Base-by-base conservation (phyloP, 305 asterid genomes). In the Fraxinus xanthoxyloides region DNA sequence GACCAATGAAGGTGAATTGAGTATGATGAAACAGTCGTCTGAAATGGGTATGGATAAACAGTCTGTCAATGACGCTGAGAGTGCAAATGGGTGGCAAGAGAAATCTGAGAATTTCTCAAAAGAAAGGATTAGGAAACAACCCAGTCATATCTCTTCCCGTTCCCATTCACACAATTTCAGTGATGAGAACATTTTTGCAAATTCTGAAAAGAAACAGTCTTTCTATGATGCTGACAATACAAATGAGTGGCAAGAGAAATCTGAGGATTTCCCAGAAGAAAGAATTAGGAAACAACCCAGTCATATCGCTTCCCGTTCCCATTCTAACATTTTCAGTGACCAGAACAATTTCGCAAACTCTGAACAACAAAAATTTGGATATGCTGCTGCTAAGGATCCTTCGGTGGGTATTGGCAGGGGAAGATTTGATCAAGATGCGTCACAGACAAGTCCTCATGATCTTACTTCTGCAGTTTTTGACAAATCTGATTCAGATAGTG, bases 401-500 rank as follows among this genome's bases (percentile, higher is more conserved):
- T 86, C 72, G 75, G 76, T 36, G 84, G 82, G 79, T 81, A 75
- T 40, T 75, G 86, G 83, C 34, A 84, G 83, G 76, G 82, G 80
- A 4, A 48, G 67, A 78, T 67, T 82, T 83, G 65, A 79, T 79
- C 85, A 75, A 40, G 91, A 82, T 85, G 79, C 87, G 30, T 83
- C 82, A 21, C 76, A 82, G 84, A 80, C 82, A 75, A 81, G 88
- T 85, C 82, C 88, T 82, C 87, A 84, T 79, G 91, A 82, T 80
- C 72, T 83, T 77, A 90, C 82, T 84, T 86, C 87, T 88, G 90
- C 79, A 85, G 75, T 85, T 81, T 91, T 87, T 87, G 96, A 93
- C 80, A 90, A 89, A 56, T 84, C 87, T 84, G 92, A 92, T 86
- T 91, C 97, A 72, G 96, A 90, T 35, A 80, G 77, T 79, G 94